Evolutionary conservation across 192 early-diverging fungal genomes (phyloP).

Genomic region (Pilobolus umbonatus): DNA sequence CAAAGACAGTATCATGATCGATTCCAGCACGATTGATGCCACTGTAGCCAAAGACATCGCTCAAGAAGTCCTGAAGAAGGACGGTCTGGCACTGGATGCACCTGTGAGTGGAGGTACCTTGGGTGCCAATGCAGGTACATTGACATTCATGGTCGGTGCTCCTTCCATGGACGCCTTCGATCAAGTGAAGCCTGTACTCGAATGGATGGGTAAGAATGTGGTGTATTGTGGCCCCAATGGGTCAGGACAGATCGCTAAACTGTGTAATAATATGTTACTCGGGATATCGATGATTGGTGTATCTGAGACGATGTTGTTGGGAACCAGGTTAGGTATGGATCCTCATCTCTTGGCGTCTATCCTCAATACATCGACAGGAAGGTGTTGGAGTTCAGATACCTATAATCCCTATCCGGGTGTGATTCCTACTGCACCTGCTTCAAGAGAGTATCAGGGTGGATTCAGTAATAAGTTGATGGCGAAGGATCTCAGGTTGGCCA

Average conservation of each 20-base stretch:
- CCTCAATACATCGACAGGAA: slow-evolving; percentile 83
- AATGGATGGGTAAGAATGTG: slow-evolving; percentile 86
- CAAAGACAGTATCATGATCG: slow-evolving; percentile 62
- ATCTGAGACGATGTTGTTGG: slow-evolving; percentile 90
- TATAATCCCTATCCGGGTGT: slow-evolving; percentile 89
- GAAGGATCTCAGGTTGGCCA: slow-evolving; percentile 89
- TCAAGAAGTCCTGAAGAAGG: slow-evolving; percentile 50
- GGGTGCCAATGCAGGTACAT: slow-evolving; percentile 82
- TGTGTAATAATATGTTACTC: slow-evolving; percentile 96
- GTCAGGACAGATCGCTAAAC: slow-evolving; percentile 89
- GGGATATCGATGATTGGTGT: slow-evolving; percentile 93
- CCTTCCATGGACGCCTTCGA: slow-evolving; percentile 54
- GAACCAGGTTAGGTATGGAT: slow-evolving; percentile 82
- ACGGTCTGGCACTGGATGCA: slow-evolving; percentile 74
- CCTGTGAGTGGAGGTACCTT: slow-evolving; percentile 92
- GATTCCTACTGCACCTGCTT: slow-evolving; percentile 71
- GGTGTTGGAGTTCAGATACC: slow-evolving; percentile 91
- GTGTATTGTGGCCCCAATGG: slow-evolving; percentile 80
- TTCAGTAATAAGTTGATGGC: slow-evolving; percentile 87
- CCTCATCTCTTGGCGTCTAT: slow-evolving; percentile 78
- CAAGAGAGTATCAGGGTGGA: slow-evolving; percentile 80
- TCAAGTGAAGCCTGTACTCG: slow-evolving; percentile 52
- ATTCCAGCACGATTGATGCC: slow-evolving; percentile 92
- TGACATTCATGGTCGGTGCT: slow-evolving; percentile 97
- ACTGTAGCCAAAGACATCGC: slow-evolving; percentile 70